Evolutionary conservation across 768 basidiomycete genomes (phyloP), one percentile per base, ranked within the genome.

Genomic region (Rhodosporidiobolus odoratus): DNA sequence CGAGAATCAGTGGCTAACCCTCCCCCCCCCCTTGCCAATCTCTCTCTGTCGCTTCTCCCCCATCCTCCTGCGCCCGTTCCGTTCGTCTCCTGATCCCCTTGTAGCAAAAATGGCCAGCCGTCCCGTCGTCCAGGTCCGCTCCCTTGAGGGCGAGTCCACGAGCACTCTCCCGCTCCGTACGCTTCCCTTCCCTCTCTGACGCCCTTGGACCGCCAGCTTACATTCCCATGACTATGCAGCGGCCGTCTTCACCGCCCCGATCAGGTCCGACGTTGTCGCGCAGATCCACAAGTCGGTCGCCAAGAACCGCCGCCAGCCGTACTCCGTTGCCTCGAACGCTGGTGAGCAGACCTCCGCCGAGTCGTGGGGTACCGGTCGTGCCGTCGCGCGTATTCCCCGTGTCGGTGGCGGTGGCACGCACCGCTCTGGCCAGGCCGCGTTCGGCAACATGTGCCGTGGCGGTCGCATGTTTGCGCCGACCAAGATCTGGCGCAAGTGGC

Each of bases 391-490:
- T 93, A 98, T 99, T 80, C 96, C 96, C 82, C 95, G 96, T 90
- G 95, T 99, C 74, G 92, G 92, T 79, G 96, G 96, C 80, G 90
- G 91, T 80, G 96, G 96, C 82, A 98, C 96, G 77, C 92, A 95
- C 84, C 90, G 96, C 76, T 94, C 96, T 66, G 96, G 96, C 71
- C 65, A 95, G 89, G 96, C 92, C 81, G 96, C 96, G 40, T 98
- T 98, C 84, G 96, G 96, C 79, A 98, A 98, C 89, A 98, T 99
- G 96, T 98, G 95, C 86, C 91, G 96, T 82, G 95, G 96, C 80
- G 96, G 96, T 84, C 92, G 96, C 80, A 98, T 99, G 96, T 98
- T 99, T 83, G 95, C 95, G 37, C 96, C 96, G 25, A 98, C 95
- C 83, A 97, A 96, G 85, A 91, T 87, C 80, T 98, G 94, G 95